Conservation (phyloP, 2,329 filamentous ascomycete genomes). For the Sporothrix protearum region DNA sequence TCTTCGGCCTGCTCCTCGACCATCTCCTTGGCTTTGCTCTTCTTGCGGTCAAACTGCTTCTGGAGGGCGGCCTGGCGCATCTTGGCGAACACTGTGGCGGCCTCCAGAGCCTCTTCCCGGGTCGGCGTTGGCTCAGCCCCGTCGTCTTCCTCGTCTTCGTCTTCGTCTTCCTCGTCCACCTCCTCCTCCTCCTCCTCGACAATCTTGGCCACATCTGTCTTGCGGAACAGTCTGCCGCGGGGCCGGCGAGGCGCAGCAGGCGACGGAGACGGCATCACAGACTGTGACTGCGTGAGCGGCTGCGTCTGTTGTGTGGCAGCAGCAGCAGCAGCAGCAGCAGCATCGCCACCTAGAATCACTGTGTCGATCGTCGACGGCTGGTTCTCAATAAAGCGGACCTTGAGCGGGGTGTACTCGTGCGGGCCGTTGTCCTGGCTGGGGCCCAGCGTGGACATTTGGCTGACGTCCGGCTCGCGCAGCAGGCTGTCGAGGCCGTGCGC, state of each 20-base stretch:
- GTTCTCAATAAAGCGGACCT: conserved; percentile 60
- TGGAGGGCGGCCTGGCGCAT: conserved; percentile 35
- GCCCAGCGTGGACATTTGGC: conserved; percentile 67
- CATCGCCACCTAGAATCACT: conserved; percentile 46
- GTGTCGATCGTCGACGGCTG: conserved; percentile 70
- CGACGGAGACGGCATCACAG: neutral
- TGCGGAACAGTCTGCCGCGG: conserved; percentile 55
- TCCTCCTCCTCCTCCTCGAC: conserved; percentile 40
- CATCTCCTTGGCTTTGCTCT: conserved; percentile 80
- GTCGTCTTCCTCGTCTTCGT: conserved; percentile 40
- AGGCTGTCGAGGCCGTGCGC: conserved; percentile 57
- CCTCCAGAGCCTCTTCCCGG: conserved; percentile 29
- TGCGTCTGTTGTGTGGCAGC: neutral
- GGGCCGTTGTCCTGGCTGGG: conserved; percentile 80
- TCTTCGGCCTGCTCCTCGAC: conserved; percentile 93
- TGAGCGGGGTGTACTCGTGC: conserved; percentile 67
- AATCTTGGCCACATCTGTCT: conserved; percentile 38
- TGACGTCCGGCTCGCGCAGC: conserved; percentile 45
- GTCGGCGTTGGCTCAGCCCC: conserved; percentile 7
- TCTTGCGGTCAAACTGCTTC: conserved; percentile 71
- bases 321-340: too few species aligned
- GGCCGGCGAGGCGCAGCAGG: conserved; percentile 46
- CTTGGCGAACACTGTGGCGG: conserved; percentile 38
- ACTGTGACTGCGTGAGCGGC: conserved; percentile 30
- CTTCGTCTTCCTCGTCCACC: conserved; percentile 22